phyloP scores from a whole-genome alignment of 2,329 filamentous ascomycete genomes.

The Fusarium staphyleae region DNA sequence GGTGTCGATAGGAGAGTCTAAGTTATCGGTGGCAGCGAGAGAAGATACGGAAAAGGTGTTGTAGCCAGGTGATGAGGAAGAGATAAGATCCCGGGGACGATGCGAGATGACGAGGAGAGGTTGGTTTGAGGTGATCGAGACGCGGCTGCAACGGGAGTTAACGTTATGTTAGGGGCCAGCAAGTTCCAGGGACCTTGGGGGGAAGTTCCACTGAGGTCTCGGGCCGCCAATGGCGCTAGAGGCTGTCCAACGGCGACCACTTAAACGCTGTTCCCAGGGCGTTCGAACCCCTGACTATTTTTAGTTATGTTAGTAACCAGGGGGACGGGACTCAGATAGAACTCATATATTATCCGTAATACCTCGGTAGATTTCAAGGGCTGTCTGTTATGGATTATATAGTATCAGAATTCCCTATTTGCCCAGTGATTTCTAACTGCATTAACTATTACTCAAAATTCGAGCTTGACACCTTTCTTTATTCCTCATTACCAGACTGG shows the following conservation, averaged over 20 bases:
- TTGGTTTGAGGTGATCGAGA: slow-evolving; percentile 9
- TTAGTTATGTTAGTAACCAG: slow-evolving; percentile 17
- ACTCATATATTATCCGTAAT: no score
- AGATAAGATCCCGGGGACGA: slow-evolving; percentile 4
- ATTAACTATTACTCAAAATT: no score
- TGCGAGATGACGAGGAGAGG: slow-evolving; percentile 8
- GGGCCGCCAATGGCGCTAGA: slow-evolving; percentile 23
- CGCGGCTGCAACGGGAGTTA: slow-evolving; percentile 27
- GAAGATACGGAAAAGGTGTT: neutral
- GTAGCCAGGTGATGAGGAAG: neutral
- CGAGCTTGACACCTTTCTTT: no score
- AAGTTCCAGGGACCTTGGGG: slow-evolving; percentile 28
- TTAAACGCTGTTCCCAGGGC: slow-evolving; percentile 3
- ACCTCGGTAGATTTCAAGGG: no score
- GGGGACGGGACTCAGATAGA: slow-evolving; percentile 17
- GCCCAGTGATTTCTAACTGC: no score
- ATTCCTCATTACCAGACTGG: neutral
- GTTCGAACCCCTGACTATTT: slow-evolving; percentile 34
- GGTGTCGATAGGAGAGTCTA: neutral
- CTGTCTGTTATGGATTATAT: no score
- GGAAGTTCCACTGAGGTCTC: slow-evolving; percentile 26
- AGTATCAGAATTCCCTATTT: no score
- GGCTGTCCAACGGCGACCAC: slow-evolving; percentile 12
- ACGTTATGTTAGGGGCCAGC: slow-evolving; percentile 4
- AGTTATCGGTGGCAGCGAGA: neutral